Base-by-base conservation (phyloP, 73 alveolate genomes). In the Loxodes magnus region DNA sequence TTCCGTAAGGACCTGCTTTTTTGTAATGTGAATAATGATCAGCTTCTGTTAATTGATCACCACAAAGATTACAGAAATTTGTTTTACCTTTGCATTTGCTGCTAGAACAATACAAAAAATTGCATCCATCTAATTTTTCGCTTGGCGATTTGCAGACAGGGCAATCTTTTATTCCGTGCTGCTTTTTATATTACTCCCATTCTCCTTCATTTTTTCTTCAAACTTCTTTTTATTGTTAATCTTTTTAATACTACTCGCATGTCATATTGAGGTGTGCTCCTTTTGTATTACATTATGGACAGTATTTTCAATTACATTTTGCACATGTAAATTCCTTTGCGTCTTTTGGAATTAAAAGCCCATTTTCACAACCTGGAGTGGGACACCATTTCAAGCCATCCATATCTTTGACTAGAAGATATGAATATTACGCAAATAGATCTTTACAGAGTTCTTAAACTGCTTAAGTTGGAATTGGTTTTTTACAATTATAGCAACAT, bases 91-190 rank as follows among this genome's bases (percentile, higher is more conserved):
- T 10, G 38, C 80, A 66, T 39, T 34, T 35, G 3, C 35, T 4
- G 4, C 73, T 57, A 12, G 22, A 23, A 37, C 80, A 66, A 1
- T 48, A 20, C 44, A 66, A 31, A 43, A 58, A 66, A 26, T 66
- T 55, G 44, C 80, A 66, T 0, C 80, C 80, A 20, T 66, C 73
- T 4, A 43, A n/a, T 23, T 65, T 66, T 43, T 66, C 80, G n/a
- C 55, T 62, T n/a, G 66, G 63, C n/a, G 58, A 27, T 7, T 72
- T 72, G 22, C 80, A 66, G 23, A 35, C 41, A 2, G 80, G 80
- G 20, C 41, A 31, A 31, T 31, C 41, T 31, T n/a, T 31, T 31
- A 9, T 15, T 15, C 0, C 0, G 9, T 15, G 14, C 6, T 39
- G 20, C 19, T 2, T 39, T 39, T 29, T 0, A 39, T 39, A 0